Evolutionary conservation across 1,284 basidiomycete species (phyloP).

Genomic region (Austroboletus novae-zelandiae): DNA sequence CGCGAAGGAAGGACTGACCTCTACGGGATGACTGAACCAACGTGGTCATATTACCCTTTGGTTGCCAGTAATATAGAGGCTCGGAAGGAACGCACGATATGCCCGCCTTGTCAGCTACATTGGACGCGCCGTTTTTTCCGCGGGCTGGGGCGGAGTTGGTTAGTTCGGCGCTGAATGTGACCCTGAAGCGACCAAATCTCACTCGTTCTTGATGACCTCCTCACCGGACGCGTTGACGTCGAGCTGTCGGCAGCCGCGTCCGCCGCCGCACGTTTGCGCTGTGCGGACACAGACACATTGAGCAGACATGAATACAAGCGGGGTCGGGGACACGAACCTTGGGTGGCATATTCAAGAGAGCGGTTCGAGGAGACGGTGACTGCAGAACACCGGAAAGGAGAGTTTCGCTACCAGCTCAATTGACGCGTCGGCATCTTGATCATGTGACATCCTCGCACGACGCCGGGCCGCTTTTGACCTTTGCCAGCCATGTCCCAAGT

Average conservation of each 20-base stretch:
- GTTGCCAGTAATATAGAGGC: background rate
- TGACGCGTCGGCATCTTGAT: conserved; percentile 13
- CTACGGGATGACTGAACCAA: conserved; percentile 11
- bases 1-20: conserved; percentile 19
- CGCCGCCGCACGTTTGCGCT: conserved; percentile 44
- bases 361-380: background rate
- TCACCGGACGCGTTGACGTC: conserved; percentile 43
- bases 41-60: conserved; percentile 1
- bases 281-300: background rate
- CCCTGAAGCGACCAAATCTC: conserved; percentile 6
- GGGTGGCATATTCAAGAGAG: conserved; percentile 33
- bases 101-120: conserved; percentile 4
- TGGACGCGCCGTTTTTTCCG: conserved; percentile 10
- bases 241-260: conserved; percentile 23
- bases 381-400: conserved; percentile 13
- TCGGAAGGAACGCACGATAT: conserved; percentile 22
- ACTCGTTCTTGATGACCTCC: conserved; percentile 43
- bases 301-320: background rate
- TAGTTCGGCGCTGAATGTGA: conserved; percentile 1
- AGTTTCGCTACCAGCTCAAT: no score
- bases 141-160: conserved; percentile 14
- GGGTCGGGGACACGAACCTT: conserved; percentile 35
- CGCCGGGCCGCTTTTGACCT: background rate
- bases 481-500: conserved; percentile 35
- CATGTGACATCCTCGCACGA: conserved; percentile 16